phyloP scores from a whole-genome alignment of 139 green algal species.

The Tetradesmus obliquus region DNA sequence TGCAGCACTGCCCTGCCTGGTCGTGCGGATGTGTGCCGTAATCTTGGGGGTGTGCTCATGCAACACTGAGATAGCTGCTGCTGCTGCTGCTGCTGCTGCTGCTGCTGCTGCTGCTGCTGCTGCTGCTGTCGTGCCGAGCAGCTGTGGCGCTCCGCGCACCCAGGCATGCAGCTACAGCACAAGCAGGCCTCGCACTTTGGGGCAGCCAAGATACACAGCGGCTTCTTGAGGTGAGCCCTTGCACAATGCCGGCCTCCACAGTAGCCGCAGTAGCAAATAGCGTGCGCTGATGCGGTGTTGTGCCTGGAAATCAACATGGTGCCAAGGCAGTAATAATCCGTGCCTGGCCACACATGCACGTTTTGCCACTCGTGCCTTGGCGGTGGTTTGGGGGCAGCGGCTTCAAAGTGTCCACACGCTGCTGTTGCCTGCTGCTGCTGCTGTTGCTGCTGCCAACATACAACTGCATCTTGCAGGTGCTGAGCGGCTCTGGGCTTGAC shows the following conservation, averaged over 20 bases:
- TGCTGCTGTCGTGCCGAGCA: constrained; percentile 1
- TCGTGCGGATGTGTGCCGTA: no score
- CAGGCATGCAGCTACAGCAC: neutral
- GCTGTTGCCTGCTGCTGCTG: neutral
- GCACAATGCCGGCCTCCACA: neutral
- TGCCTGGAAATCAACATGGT: no score
- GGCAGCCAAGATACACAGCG: constrained; percentile 8
- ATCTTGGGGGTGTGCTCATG: no score
- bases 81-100: no score
- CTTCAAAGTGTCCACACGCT: neutral
- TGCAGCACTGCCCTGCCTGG: no score
- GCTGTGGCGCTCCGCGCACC: constrained; percentile 32
- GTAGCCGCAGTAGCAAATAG: neutral
- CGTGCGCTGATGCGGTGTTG: no score
- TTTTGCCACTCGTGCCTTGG: no score
- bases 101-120: neutral
- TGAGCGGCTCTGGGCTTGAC: neutral
- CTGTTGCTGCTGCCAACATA: neutral
- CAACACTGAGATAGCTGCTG: no score
- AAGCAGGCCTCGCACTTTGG: constrained; percentile 6
- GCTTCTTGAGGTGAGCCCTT: constrained; percentile 12
- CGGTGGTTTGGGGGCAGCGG: no score
- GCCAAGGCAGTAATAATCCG: no score
- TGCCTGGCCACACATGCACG: no score
- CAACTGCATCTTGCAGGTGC: neutral